Conservation (phyloP, 2,329 filamentous ascomycete species). For the Claviceps cyperi region DNA sequence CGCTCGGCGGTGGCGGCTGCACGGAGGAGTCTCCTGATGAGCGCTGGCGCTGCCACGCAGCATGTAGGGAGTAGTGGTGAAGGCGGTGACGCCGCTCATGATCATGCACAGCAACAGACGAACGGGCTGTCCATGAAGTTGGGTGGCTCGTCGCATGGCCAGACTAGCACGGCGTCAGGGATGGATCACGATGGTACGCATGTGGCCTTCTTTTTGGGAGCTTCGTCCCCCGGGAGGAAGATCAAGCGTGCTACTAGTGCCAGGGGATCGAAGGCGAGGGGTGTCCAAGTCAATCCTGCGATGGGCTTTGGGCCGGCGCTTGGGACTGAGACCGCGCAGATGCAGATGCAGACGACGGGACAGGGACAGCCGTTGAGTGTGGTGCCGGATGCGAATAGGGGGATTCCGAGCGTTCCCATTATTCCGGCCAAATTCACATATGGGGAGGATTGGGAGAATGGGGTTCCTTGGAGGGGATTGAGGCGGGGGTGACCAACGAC, state of each 20-base stretch:
- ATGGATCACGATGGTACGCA: neutral
- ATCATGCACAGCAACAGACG: neutral
- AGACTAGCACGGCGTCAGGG: neutral
- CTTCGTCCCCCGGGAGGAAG: neutral
- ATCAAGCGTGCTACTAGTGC: conserved; percentile 4
- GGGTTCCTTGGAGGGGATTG: conserved; percentile 17
- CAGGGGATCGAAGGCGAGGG: neutral
- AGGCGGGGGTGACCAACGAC: conserved; percentile 6
- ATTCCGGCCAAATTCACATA: conserved; percentile 29
- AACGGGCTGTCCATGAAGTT: conserved; percentile 12
- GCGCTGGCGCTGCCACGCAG: neutral
- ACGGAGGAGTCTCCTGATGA: neutral
- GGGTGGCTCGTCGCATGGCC: neutral
- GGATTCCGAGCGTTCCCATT: conserved; percentile 29
- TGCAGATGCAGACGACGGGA: neutral
- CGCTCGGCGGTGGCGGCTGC: conserved; percentile 1
- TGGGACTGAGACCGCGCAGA: neutral
- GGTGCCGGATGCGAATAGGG: conserved; percentile 31
- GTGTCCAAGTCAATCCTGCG: neutral
- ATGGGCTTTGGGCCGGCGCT: neutral
- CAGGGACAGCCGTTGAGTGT: conserved; percentile 20
- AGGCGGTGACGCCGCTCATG: neutral
- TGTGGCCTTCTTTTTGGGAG: neutral
- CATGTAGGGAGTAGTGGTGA: neutral
- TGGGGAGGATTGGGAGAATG: conserved; percentile 21